These are phyloP conservation scores for Telfairia occidentalis DNA, from an alignment of 331 rosid genomes.

Conservation along the genomic window DNA sequence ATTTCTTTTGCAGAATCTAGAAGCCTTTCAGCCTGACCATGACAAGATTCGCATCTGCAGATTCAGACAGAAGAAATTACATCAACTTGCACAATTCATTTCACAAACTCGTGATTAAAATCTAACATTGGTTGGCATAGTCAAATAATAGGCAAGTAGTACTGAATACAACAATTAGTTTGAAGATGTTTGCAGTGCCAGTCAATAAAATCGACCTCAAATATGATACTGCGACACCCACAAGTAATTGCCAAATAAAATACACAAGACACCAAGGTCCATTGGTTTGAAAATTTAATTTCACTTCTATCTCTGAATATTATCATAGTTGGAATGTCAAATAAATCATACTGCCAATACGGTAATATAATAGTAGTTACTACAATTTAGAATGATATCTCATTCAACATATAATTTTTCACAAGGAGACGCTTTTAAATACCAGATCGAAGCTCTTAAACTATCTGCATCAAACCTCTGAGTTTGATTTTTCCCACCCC, in stretches of 20 bases:
- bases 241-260: neutral
- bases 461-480: neutral
- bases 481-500: neutral
- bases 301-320: neutral
- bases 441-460: neutral
- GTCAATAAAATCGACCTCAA: neutral
- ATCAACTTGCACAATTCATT: slow-evolving; percentile 19
- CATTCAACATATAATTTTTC: neutral
- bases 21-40: slow-evolving; percentile 98
- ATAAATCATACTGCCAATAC: neutral
- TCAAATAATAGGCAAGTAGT: neutral
- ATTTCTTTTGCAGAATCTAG: slow-evolving; percentile 97
- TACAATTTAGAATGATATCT: neutral
- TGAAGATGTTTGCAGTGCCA: neutral
- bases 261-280: neutral
- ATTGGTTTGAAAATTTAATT: neutral
- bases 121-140: neutral
- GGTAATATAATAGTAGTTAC: neutral
- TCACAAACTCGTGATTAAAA: neutral
- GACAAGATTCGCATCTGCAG: slow-evolving; percentile 92
- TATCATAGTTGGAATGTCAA: neutral
- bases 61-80: slow-evolving; percentile 14
- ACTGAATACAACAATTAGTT: neutral
- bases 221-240: neutral
- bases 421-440: neutral